Conservation (phyloP, 345 rosid genomes). For the Bretschneidera sinensis region DNA sequence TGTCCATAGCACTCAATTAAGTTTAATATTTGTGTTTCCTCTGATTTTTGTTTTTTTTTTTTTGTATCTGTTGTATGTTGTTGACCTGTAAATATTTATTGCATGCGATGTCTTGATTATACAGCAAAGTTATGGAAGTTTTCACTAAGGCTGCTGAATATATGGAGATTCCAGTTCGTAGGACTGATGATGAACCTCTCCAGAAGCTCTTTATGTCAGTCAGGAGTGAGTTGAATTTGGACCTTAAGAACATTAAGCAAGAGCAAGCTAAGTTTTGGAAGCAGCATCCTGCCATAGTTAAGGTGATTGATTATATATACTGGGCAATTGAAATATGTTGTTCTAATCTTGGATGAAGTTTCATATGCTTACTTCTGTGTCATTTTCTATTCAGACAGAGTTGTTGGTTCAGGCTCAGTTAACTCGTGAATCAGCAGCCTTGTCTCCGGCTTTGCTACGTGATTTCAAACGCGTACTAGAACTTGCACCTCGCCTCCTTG, state of each 20-base stretch:
- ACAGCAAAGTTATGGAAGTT: conserved; percentile 99
- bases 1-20: background rate
- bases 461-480: conserved; percentile 88
- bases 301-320: conserved; percentile 42
- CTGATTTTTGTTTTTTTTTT: too few species aligned
- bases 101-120: conserved; percentile 11
- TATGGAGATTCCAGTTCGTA: conserved; percentile 94
- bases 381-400: conserved; percentile 59
- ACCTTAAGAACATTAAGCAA: conserved; percentile 94
- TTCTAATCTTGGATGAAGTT: conserved; percentile 5
- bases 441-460: conserved; percentile 70
- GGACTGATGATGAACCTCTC: conserved; percentile 93
- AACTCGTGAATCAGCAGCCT: conserved; percentile 65
- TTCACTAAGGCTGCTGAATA: conserved; percentile 96
- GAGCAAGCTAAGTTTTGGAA: conserved; percentile 99
- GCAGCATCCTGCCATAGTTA: conserved; percentile 94
- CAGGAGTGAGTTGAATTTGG: conserved; percentile 93
- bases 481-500: conserved; percentile 95
- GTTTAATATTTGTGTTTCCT: background rate
- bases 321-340: conserved; percentile 5
- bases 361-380: background rate
- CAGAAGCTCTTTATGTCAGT: conserved; percentile 95
- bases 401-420: conserved; percentile 96
- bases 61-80: background rate
- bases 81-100: background rate